Base-by-base conservation (phyloP, 345 rosid species). In the Rhodomyrtus tomentosa region DNA sequence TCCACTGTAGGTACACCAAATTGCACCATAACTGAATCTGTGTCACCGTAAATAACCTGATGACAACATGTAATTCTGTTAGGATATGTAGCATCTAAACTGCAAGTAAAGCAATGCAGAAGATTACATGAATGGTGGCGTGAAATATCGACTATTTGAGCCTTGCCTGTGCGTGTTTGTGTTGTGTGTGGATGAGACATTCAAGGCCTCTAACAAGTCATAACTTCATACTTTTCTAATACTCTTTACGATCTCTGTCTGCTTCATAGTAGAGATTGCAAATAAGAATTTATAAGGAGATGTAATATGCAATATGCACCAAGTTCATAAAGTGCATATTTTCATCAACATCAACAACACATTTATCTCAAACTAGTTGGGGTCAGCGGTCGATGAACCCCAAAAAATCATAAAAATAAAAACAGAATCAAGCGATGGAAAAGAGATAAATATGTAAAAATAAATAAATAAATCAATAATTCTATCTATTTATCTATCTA, bases 11-110 rank as follows among this genome's bases (percentile, higher is more conserved):
- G 86, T 51, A 91, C 96, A 72, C 99, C 99, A 87, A 97, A 97
- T 92, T 97, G 98, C 86, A 97, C 99, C 99, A 97, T 97, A 55
- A 97, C 99, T 5, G 99, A 97, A 93, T 97, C 99, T 10, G 99
- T 97, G 88, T 97, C 99, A 84, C 99, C 99, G 90, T 97, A 97
- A 81, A 97, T 92, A 84, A 97, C 96, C 99, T 97, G 88, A 87
- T 80, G 62, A n/a, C 81, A 84, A 72, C 84, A 85, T 84, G 62
- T 36, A 51, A 40, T 25, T 45, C 22, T 48, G 50, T n/a, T 42
- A 81, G 18, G 51, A 55, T 21, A 29, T 51, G 81, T 25, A 81
- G 51, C 83, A 81, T 53, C 1, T 50, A 81, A 50, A 81, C 13
- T 27, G 18, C 38, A 5, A 29, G 50, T 20, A 27, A 10, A 27